phyloP scores from a whole-genome alignment of 306 rosid species.

The Rosa persica region DNA sequence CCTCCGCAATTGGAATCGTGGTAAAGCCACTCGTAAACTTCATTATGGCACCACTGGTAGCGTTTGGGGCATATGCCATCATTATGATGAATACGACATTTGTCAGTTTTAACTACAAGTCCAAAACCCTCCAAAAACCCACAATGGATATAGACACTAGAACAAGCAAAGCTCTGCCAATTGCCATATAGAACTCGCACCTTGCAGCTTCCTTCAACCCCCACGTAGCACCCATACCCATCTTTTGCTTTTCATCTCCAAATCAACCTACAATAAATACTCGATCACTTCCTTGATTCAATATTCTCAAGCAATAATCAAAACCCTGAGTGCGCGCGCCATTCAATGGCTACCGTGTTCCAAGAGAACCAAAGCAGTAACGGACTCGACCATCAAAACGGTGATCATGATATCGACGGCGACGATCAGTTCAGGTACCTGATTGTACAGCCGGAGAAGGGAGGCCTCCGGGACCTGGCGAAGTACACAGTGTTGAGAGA shows the following conservation, averaged over 20 bases:
- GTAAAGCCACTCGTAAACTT: too few species aligned
- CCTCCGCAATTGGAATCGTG: too few species aligned
- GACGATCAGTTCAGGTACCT: constrained; percentile 36
- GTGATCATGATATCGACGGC: background rate
- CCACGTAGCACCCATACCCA: background rate
- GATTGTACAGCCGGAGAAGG: constrained; percentile 61
- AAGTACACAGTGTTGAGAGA: constrained; percentile 34
- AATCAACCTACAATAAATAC: background rate
- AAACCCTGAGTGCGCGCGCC: background rate
- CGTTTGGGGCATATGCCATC: too few species aligned
- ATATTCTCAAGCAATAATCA: background rate
- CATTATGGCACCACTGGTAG: too few species aligned
- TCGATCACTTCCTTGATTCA: background rate
- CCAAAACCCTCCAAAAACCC: background rate
- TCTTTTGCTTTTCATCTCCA: background rate
- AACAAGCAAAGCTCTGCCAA: constrained; percentile 1
- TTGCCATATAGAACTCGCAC: background rate
- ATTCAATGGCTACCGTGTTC: constrained; percentile 14
- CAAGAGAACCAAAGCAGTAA: background rate
- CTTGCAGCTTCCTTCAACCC: background rate
- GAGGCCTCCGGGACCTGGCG: constrained; percentile 45
- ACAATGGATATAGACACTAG: background rate
- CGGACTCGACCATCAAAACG: background rate
- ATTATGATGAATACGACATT: background rate
- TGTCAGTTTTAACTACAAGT: background rate